These are phyloP conservation scores for Flaveria brownii DNA, from an alignment of 129 eudicot genomes.

Conservation along the genomic window DNA sequence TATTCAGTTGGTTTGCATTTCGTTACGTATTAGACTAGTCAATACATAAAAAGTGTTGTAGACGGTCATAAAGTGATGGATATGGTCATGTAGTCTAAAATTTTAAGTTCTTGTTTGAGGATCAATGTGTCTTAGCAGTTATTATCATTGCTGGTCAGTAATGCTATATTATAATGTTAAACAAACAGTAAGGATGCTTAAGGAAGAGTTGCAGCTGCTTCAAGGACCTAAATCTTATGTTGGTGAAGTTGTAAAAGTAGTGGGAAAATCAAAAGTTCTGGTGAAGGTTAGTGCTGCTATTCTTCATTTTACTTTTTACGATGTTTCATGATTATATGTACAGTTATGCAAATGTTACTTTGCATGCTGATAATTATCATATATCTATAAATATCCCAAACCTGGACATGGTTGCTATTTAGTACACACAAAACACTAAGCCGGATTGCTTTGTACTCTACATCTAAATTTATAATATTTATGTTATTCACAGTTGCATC, in stretches of 20 bases:
- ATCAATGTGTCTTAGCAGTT: not conserved
- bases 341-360: not conserved
- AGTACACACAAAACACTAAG: not conserved
- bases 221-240: slow-evolving; percentile 97
- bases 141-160: no score
- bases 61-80: not conserved
- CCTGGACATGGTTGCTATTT: not conserved
- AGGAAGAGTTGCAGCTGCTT: slow-evolving; percentile 86
- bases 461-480: not conserved
- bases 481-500: slow-evolving; percentile 62
- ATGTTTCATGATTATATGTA: not conserved
- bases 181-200: slow-evolving; percentile 73
- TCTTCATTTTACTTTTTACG: not conserved
- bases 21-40: not conserved
- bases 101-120: not conserved
- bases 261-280: slow-evolving; percentile 90
- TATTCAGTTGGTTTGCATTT: not conserved
- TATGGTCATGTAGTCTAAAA: not conserved
- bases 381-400: not conserved
- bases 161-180: not conserved
- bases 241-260: slow-evolving; percentile 95
- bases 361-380: not conserved
- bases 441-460: not conserved
- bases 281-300: slow-evolving; percentile 62
- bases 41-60: not conserved